A percentile compares a stretch with the other conserved stretches of the same genome.
These are phyloP conservation scores for Raddia distichophylla DNA, from an alignment of 176 grass and related monocot species.

Conservation along the genomic window DNA sequence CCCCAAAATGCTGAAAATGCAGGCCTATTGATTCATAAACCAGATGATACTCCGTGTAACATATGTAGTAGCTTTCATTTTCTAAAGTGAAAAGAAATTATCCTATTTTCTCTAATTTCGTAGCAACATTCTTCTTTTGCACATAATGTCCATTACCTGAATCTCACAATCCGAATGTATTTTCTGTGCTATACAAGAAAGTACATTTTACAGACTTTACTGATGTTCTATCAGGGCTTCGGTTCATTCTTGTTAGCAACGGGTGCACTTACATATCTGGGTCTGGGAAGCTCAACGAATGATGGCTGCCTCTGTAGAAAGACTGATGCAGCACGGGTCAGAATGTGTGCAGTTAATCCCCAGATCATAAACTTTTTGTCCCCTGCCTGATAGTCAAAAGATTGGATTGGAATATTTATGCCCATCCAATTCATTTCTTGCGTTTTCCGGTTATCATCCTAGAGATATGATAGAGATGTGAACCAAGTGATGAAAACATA, in stretches of 20 bases:
- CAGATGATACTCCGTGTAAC: no score
- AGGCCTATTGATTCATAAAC: no score
- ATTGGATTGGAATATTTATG: constrained; percentile 63
- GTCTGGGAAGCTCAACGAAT: constrained; percentile 55
- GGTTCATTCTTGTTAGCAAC: background rate
- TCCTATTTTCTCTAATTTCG: no score
- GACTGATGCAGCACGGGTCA: constrained; percentile 77
- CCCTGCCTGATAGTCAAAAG: constrained; percentile 61
- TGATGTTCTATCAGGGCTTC: background rate
- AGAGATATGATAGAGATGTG: constrained; percentile 1
- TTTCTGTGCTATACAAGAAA: background rate
- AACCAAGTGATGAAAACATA: background rate
- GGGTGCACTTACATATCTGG: background rate
- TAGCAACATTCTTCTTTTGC: background rate
- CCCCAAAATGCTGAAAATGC: no score
- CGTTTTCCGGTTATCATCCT: constrained; percentile 74
- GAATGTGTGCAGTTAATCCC: constrained; percentile 84
- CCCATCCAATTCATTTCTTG: constrained; percentile 69
- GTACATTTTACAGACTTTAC: background rate
- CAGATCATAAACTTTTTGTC: constrained; percentile 79
- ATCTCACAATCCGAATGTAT: background rate
- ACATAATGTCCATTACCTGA: background rate
- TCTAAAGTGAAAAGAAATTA: no score
- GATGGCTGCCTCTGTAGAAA: constrained; percentile 69
- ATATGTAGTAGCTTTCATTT: no score